These are phyloP conservation scores for Punica granatum DNA, from an alignment of 345 rosid species.

Conservation along the genomic window DNA sequence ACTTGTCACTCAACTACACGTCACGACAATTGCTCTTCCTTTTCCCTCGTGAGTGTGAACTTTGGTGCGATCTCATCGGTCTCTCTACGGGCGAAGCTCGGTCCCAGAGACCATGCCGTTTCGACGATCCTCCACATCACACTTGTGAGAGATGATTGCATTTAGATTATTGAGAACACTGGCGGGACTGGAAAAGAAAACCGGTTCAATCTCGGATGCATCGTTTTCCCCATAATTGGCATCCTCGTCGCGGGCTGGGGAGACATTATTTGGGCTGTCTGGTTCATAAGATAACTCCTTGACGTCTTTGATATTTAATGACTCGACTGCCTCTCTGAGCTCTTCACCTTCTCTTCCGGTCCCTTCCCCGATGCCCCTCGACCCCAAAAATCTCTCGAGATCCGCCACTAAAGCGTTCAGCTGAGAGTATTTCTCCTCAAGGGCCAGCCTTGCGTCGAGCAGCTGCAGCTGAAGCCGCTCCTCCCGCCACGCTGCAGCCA, in stretches of 20 bases:
- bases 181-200: not conserved
- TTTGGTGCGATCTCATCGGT: not conserved
- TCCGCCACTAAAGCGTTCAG: slow-evolving; percentile 52
- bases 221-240: not conserved
- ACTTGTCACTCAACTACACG: no score
- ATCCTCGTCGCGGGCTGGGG: not conserved
- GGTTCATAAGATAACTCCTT: not conserved
- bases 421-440: slow-evolving; percentile 43
- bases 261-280: not conserved
- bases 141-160: not conserved
- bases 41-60: not conserved
- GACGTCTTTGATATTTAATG: not conserved
- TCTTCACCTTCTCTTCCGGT: not conserved
- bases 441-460: slow-evolving; percentile 61
- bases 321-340: no score
- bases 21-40: no score
- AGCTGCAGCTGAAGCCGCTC: slow-evolving; percentile 92
- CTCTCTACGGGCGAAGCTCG: not conserved
- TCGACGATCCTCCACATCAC: not conserved
- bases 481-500: slow-evolving; percentile 97
- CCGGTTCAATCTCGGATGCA: not conserved
- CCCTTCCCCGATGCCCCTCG: slow-evolving; percentile 15
- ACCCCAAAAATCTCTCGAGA: slow-evolving; percentile 40
- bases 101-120: not conserved
- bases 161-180: not conserved